Evolutionary conservation across 2,329 filamentous ascomycete genomes (phyloP), one percentile per base, ranked within the genome.

Genomic region (Diaporthe sp.): DNA sequence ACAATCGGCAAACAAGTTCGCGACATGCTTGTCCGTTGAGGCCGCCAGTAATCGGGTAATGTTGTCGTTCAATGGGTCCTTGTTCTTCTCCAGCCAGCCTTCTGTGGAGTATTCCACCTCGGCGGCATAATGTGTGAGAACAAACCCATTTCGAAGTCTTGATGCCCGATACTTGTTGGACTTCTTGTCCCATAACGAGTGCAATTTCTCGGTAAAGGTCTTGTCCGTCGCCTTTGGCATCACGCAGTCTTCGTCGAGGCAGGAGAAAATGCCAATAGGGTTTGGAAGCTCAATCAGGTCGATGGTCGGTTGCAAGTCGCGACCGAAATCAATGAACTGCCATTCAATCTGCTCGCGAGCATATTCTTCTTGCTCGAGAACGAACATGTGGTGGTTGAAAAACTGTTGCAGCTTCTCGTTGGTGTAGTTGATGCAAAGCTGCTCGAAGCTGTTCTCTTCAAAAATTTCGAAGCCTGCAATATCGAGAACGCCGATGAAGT

Each of bases 301-400:
- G 78, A 99, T 99, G 0, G 97, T 99, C 0, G 97, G 97, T 82
- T 99, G 97, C 35, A 99, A 88, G 81, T 99, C 97, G 76, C 96
- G 95, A 25, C 97, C 97, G 81, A 99, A 99, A 83, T 99, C 97
- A 81, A 99, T 99, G 82, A 99, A 99, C 81, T 98, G 95, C 97
- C 97, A 99, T 84, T 99, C 97, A 78, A 99, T 99, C 83, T 98
- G 94, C 82, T 99, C 97, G 63, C 96, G 89, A 12, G 97, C 96
- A 82, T 99, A 99, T 82, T 99, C 97, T 83, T 99, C 97, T 81
- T 99, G 97, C 82, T 99, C 97, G 10, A 99, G 88, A 13, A 99
- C 97, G 81, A 99, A 99, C 97, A 99, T 99, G 86, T 99, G 97
- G 82, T 99, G 97, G 80, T 99, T 99, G 90, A 99, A 99, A 83